phyloP scores from a whole-genome alignment of 768 basidiomycete genomes.

The Tricholomella constricta region DNA sequence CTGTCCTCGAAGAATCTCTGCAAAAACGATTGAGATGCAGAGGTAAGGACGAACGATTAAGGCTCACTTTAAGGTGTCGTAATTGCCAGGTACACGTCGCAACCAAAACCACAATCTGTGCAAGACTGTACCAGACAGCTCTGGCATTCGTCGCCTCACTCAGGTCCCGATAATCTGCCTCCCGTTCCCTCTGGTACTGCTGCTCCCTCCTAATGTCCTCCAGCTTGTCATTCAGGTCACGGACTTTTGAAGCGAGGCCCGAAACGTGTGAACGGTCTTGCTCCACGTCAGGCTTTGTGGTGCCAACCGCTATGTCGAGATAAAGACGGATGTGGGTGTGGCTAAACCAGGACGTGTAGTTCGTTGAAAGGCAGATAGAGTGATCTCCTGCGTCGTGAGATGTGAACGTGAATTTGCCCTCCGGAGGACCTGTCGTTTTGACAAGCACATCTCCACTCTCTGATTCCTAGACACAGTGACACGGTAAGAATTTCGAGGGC shows the following conservation, averaged over 20 bases:
- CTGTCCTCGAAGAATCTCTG: slow-evolving; percentile 89
- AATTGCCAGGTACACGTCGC: slow-evolving; percentile 92
- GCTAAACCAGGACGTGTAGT: slow-evolving; percentile 88
- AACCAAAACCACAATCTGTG: slow-evolving; percentile 83
- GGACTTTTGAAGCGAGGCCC: slow-evolving; percentile 77
- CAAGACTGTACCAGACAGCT: slow-evolving; percentile 93
- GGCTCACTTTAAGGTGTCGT: slow-evolving; percentile 80
- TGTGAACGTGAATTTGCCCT: slow-evolving; percentile 96
- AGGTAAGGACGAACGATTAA: slow-evolving; percentile 10
- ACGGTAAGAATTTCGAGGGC: neutral
- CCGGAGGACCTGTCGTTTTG: slow-evolving; percentile 85
- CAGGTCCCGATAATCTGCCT: slow-evolving; percentile 84
- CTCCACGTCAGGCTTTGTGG: slow-evolving; percentile 82
- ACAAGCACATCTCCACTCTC: slow-evolving; percentile 80
- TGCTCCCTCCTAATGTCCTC: slow-evolving; percentile 94
- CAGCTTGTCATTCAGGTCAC: slow-evolving; percentile 91
- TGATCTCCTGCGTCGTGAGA: slow-evolving; percentile 97
- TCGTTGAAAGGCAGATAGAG: slow-evolving; percentile 93
- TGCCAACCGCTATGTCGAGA: slow-evolving; percentile 92
- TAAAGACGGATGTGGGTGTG: slow-evolving; percentile 90
- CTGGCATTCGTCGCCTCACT: slow-evolving; percentile 90
- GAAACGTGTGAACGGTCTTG: slow-evolving; percentile 86
- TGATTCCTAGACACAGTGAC: slow-evolving; percentile 65
- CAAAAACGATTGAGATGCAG: slow-evolving; percentile 1
- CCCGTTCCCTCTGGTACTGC: slow-evolving; percentile 96